A percentile compares a stretch with the other conserved stretches of the same genome.
Evolutionary conservation across 495 filamentous ascomycete species (phyloP).

Genomic region (Astrothelium subdiscretum): DNA sequence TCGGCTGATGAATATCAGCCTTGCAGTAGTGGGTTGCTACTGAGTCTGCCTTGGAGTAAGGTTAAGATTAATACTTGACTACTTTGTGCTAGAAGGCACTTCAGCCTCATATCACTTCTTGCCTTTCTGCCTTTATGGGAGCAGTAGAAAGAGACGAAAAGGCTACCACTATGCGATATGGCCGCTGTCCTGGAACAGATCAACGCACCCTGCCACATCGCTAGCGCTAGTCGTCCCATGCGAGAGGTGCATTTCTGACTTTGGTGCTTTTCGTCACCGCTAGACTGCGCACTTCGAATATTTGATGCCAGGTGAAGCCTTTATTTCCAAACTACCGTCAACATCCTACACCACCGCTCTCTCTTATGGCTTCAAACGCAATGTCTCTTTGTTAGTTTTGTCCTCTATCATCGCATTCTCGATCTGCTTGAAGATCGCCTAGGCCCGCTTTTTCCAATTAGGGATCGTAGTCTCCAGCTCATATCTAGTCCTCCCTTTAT

Average conservation of each 20-base stretch:
- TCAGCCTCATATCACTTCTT: background rate
- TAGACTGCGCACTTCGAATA: background rate
- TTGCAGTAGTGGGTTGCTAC: slow-evolving; percentile 3
- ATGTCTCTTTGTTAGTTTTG: too few species aligned
- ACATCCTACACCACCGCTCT: too few species aligned
- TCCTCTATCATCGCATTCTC: too few species aligned
- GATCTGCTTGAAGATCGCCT: too few species aligned
- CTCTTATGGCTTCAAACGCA: too few species aligned
- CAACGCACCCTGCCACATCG: background rate
- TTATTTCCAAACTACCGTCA: too few species aligned
- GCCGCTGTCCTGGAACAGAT: background rate
- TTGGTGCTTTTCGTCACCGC: background rate
- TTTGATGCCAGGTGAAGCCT: too few species aligned
- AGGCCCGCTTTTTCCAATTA: too few species aligned
- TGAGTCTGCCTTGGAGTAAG: background rate
- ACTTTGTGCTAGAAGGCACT: background rate
- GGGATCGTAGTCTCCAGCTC: too few species aligned
- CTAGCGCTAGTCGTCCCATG: background rate
- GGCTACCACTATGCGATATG: background rate
- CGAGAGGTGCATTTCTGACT: background rate
- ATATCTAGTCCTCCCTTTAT: too few species aligned
- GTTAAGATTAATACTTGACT: background rate
- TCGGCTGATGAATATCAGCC: background rate
- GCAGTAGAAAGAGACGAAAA: background rate
- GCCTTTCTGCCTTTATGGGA: background rate